Percentiles rank a stretch among this genome's conserved stretches.
Conservation (phyloP, 176 grass and related monocot genomes). For the Lolium rigidum region DNA sequence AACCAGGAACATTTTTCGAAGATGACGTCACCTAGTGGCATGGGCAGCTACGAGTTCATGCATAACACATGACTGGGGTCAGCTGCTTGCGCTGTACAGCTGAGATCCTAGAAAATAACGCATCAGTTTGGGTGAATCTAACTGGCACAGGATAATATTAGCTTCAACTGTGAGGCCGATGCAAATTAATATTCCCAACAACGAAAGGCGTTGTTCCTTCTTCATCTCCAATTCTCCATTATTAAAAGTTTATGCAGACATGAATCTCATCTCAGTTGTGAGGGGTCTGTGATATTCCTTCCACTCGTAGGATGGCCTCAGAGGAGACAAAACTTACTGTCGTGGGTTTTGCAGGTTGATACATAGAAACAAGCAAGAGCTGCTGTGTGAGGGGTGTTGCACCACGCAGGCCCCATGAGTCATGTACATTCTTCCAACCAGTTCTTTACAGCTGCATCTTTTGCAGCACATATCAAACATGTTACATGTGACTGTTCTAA, state of each 20-base stretch:
- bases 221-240: background rate
- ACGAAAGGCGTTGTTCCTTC: background rate
- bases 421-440: slow-evolving; percentile 30
- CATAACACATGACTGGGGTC: background rate
- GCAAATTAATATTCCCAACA: background rate
- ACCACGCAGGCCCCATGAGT: background rate
- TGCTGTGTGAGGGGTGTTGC: background rate
- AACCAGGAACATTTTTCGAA: too few species aligned
- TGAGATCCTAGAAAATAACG: background rate
- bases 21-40: background rate
- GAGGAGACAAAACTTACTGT: background rate
- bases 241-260: background rate
- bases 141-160: background rate
- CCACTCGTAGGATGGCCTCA: background rate
- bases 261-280: slow-evolving; percentile 5
- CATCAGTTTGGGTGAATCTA: background rate
- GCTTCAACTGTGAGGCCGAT: background rate
- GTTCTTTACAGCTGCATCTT: slow-evolving; percentile 22
- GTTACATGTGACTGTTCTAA: slow-evolving; percentile 5
- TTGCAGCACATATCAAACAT: background rate
- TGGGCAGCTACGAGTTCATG: background rate
- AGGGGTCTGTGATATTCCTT: background rate
- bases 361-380: background rate
- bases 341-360: background rate
- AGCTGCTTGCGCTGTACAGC: background rate